Evolutionary conservation across 2,329 filamentous ascomycete species (phyloP), one percentile per base, ranked within the genome.

Genomic region (Fusarium neocosmosporiellum): DNA sequence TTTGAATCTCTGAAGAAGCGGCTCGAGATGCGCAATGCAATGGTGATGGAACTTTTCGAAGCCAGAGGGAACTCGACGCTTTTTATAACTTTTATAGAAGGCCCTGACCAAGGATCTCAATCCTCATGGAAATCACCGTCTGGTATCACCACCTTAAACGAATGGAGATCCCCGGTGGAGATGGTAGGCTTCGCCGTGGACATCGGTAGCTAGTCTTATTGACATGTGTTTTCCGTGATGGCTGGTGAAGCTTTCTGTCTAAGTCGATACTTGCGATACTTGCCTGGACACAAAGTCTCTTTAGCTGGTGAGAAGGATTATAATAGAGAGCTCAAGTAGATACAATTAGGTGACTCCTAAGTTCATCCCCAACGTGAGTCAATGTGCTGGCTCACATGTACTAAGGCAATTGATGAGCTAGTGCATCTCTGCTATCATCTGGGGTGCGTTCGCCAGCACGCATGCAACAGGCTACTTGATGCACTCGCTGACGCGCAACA

Each of bases 121-220:
- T 6, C n/a, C 16, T 22, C 31, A n/a, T 60, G 24, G 41, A 46
- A 46, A 39, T 4, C 24, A 29, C 34, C n/a, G 37, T 43, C 14
- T 53, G 18, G n/a, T 7, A 5, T 33, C n/a, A 20, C 4, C 22
- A 33, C 8, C 11, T 22, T 43, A 2, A 50, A 20, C 4, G 3
- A 18, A 27, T 54, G 39, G 65, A 22, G 3, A 46, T 65, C 5
- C 18, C 65, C 60, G 66, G 18, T 31, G 18, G 29, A n/a, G 27
- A 13, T 55, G 59, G 67, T 14, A 69, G 33, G 41, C 33, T 13
- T 70, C 48, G 63, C 18, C 22, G 24, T 54, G 20, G 36, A 18
- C n/a, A 31, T 57, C 7, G 24, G 18, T 33, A 29, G 7, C 18
- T 22, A 24, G 53, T 33, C 41, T 20, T 13, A 7, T 20, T 18